These are phyloP conservation scores for Panus rudis DNA, from an alignment of 768 basidiomycete genomes.

Conservation along the genomic window DNA sequence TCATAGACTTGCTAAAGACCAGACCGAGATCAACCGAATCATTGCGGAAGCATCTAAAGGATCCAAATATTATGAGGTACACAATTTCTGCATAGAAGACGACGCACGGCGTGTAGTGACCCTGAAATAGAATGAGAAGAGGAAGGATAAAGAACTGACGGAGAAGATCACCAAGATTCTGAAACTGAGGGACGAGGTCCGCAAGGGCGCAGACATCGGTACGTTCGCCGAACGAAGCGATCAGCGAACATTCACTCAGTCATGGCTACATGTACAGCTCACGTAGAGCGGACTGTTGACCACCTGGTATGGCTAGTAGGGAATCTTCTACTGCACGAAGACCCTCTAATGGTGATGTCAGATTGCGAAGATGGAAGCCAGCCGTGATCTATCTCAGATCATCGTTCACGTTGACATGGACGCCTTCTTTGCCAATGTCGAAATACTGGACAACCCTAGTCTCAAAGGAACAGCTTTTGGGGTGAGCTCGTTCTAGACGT, in stretches of 20 bases:
- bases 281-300: conserved; percentile 62
- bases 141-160: conserved; percentile 81
- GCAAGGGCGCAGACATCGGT: conserved; percentile 48
- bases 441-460: conserved; percentile 56
- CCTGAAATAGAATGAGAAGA: conserved; percentile 69
- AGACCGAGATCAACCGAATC: conserved; percentile 78
- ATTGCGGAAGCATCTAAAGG: conserved; percentile 91
- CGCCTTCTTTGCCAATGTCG: conserved; percentile 83
- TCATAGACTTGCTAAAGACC: conserved; percentile 60
- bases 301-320: conserved; percentile 45
- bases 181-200: conserved; percentile 51
- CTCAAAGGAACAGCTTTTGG: conserved; percentile 70
- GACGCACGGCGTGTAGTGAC: not conserved
- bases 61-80: conserved; percentile 84
- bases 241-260: not conserved
- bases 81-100: conserved; percentile 8
- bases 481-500: conserved; percentile 30
- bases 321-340: not conserved
- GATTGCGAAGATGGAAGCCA: conserved; percentile 66
- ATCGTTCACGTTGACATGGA: conserved; percentile 98
- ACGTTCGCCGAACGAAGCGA: too few relatives aligned
- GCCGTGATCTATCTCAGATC: conserved; percentile 71
- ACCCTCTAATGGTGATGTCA: conserved; percentile 14
- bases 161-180: conserved; percentile 67
- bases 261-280: conserved; percentile 27